Evolutionary conservation across 1,284 basidiomycete genomes (phyloP).

Genomic region (Abortiporus biennis): DNA sequence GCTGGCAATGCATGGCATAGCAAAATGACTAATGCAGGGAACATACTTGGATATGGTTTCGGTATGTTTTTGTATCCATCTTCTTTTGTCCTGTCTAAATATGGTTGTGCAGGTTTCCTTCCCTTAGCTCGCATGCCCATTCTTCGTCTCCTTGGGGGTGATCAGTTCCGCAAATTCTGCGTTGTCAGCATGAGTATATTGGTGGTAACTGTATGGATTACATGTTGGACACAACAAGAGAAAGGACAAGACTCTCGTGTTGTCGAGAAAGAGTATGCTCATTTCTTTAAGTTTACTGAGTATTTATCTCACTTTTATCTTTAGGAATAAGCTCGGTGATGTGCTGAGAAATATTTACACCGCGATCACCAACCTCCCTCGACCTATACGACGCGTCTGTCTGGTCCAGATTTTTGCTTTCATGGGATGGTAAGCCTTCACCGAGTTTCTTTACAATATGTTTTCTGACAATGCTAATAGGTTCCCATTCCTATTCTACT

Average conservation of each 20-base stretch:
- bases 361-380: constrained; percentile 72
- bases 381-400: constrained; percentile 82
- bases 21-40: constrained; percentile 91
- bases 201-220: constrained; percentile 78
- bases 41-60: constrained; percentile 88
- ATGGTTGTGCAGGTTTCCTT: constrained; percentile 58
- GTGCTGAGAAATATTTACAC: constrained; percentile 71
- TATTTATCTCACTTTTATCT: constrained; percentile 8
- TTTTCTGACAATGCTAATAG: constrained; percentile 28
- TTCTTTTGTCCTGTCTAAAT: not conserved
- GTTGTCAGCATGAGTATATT: constrained; percentile 81
- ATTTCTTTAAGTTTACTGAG: not conserved
- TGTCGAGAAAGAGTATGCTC: constrained; percentile 36
- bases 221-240: constrained; percentile 80
- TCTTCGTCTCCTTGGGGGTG: constrained; percentile 80
- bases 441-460: not conserved
- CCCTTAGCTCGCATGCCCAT: constrained; percentile 75
- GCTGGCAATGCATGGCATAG: constrained; percentile 98
- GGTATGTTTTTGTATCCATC: constrained; percentile 40
- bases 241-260: constrained; percentile 45
- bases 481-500: constrained; percentile 95
- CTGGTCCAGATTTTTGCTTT: constrained; percentile 89
- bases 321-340: constrained; percentile 46
- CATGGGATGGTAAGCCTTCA: constrained; percentile 72
- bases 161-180: constrained; percentile 95